These are phyloP conservation scores for Saccharomyces kudriavzevii DNA, from an alignment of 805 yeast genomes.

Conservation along the genomic window DNA sequence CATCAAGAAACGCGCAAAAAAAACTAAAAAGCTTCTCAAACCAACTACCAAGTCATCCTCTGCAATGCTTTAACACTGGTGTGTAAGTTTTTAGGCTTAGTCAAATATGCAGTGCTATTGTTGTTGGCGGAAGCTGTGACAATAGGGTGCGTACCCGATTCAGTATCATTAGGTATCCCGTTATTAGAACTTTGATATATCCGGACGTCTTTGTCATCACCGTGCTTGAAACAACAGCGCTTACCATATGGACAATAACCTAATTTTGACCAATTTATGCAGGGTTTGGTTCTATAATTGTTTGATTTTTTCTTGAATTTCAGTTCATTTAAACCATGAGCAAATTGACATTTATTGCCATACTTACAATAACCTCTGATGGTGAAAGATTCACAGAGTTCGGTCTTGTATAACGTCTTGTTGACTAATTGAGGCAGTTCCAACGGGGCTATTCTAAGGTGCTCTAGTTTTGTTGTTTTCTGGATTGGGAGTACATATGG, in stretches of 20 bases:
- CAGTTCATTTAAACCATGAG: conserved; percentile 77
- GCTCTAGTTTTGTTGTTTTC: background rate
- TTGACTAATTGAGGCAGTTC: conserved; percentile 27
- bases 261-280: conserved; percentile 76
- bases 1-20: background rate
- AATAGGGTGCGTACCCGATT: background rate
- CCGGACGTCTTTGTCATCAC: conserved; percentile 32
- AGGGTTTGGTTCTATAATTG: conserved; percentile 86
- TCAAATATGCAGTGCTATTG: background rate
- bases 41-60: conserved; percentile 27
- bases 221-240: conserved; percentile 88
- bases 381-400: conserved; percentile 72
- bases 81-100: conserved; percentile 19
- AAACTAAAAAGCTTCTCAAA: background rate
- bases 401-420: conserved; percentile 80
- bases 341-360: conserved; percentile 88
- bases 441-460: background rate
- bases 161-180: conserved; percentile 1
- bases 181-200: conserved; percentile 22
- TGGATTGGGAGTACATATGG: background rate
- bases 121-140: background rate
- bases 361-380: conserved; percentile 72
- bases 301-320: conserved; percentile 57
- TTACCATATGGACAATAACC: conserved; percentile 85
- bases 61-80: conserved; percentile 26